These are phyloP conservation scores for Podila epicladia DNA, from an alignment of 192 early-diverging fungal genomes.

Conservation along the genomic window DNA sequence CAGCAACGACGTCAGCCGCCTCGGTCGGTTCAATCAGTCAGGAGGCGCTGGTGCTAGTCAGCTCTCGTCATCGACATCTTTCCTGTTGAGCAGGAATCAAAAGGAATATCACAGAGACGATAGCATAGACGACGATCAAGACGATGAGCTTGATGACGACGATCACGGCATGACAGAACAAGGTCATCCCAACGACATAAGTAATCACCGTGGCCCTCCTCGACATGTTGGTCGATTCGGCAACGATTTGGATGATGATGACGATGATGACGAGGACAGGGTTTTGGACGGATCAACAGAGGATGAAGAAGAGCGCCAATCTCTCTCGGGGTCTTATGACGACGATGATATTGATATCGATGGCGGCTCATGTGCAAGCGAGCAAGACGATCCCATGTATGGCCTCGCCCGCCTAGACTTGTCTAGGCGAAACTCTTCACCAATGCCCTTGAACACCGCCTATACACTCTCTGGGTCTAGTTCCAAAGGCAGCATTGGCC, in stretches of 20 bases:
- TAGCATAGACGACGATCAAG: slow-evolving; percentile 23
- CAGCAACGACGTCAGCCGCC: slow-evolving; percentile 47
- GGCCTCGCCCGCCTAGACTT: slow-evolving; percentile 38
- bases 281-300: slow-evolving; percentile 37
- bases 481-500: slow-evolving; percentile 6
- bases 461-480: slow-evolving; percentile 23
- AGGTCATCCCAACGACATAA: slow-evolving; percentile 8
- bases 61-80: slow-evolving; percentile 27
- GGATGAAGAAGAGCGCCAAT: slow-evolving; percentile 50
- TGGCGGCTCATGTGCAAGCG: slow-evolving; percentile 38
- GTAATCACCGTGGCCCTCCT: slow-evolving; percentile 8
- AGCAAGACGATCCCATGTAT: slow-evolving; percentile 50
- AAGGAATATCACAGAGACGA: slow-evolving; percentile 19
- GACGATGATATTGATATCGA: slow-evolving; percentile 44
- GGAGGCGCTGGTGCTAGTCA: slow-evolving; percentile 23
- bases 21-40: slow-evolving; percentile 28
- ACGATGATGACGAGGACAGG: slow-evolving; percentile 35
- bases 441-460: slow-evolving; percentile 36
- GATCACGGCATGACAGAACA: slow-evolving; percentile 22
- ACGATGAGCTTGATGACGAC: slow-evolving; percentile 28
- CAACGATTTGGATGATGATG: slow-evolving; percentile 29
- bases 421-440: slow-evolving; percentile 44
- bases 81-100: slow-evolving; percentile 15
- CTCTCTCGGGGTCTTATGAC: slow-evolving; percentile 39
- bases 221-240: slow-evolving; percentile 28